Evolutionary conservation across 768 basidiomycete species (phyloP), one percentile per base, ranked within the genome.

Genomic region (Trametes maxima): DNA sequence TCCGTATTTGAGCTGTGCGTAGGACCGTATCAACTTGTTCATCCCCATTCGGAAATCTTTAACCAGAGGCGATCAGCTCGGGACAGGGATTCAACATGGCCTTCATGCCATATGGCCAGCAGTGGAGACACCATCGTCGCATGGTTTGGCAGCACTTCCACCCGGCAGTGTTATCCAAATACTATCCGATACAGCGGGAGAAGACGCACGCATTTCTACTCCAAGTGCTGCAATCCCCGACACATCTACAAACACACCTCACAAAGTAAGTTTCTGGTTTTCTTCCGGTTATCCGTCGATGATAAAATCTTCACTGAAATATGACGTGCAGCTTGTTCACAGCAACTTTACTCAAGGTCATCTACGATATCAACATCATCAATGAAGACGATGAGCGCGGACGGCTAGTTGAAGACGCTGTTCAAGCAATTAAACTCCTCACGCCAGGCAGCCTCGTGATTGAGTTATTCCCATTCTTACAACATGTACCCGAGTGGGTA

Each of bases 71-170:
- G 28, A 33, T 3, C 33, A 65, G 64, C 4, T n/a, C 50, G 4
- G 59, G 56, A 12, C 46, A 35, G 2, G 48, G 48, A 3, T 51
- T 36, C 11, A 54, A 35, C 43, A 37, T 61, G 22, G 54, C 39
- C 8, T 43, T 60, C 35, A 43, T 56, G 54, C 48, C 24, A 3
- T 55, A 64, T 19, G 63, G 63, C 8, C 40, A 21, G 37, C 28
- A 13, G 14, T 64, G 63, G 63, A 44, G 63, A 33, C 16, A 25
- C 11, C 57, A 62, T 25, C 24, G 58, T 5, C 49, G 60, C 3
- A n/a, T 55, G 21, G 33, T 66, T 14, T 55, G 62, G 57, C 48
- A 59, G 39, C 25, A 50, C 40, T 55, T 62, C 43, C 36, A 52
- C 16, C 51, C 55, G 4, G 28, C 21, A 0, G 40, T 22, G 8